Percentiles rank a stretch among this genome's conserved stretches.
These are phyloP conservation scores for Eimeria praecox DNA, from an alignment of 169 alveolate genomes.

Conservation along the genomic window DNA sequence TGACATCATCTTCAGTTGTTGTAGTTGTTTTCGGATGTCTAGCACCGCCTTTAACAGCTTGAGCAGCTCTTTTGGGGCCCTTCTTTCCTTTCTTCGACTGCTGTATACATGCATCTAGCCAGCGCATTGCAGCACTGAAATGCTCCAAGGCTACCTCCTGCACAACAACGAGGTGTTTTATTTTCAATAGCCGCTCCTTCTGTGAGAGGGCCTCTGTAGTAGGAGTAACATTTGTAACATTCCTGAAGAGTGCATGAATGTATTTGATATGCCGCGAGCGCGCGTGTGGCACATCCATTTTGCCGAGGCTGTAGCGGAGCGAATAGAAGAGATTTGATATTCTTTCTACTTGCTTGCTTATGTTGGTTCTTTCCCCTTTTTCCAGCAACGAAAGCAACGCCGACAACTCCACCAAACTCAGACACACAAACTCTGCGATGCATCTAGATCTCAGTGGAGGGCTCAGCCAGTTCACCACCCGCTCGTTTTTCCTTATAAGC, in stretches of 20 bases:
- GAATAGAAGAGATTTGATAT: neutral
- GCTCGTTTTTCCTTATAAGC: neutral
- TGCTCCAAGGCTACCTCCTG: neutral
- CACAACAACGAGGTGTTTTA: neutral
- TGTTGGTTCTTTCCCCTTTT: neutral
- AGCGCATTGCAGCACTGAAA: neutral
- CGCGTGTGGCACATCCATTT: neutral
- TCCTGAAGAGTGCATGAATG: neutral
- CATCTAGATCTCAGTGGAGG: neutral
- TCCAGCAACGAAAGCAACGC: neutral
- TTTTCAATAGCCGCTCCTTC: neutral
- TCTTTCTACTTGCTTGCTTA: neutral
- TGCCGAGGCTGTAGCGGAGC: neutral
- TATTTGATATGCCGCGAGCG: neutral
- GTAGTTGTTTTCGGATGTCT: neutral
- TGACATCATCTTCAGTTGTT: neutral
- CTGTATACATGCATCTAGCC: neutral
- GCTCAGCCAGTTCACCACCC: neutral
- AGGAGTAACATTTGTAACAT: neutral
- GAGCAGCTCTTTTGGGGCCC: neutral
- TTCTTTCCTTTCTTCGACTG: neutral
- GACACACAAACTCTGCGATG: neutral
- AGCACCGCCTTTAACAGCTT: neutral
- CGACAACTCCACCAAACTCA: neutral
- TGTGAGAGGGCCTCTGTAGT: neutral